These are phyloP conservation scores for Fusarium sp. DNA, from an alignment of 2,329 filamentous ascomycete species.

Conservation along the genomic window DNA sequence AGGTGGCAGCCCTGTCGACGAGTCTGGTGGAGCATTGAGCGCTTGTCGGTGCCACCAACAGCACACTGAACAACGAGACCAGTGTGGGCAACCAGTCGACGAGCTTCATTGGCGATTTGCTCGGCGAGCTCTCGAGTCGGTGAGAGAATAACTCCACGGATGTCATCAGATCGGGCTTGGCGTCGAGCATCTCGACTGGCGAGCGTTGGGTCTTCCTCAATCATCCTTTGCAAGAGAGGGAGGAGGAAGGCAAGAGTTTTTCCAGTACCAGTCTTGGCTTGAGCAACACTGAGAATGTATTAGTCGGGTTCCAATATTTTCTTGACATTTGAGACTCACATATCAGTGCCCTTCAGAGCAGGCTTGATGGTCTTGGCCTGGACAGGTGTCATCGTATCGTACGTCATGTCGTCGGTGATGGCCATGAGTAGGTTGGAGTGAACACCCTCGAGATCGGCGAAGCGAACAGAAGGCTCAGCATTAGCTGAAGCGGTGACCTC, in stretches of 20 bases:
- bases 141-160: conserved; percentile 79
- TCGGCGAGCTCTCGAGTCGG: conserved; percentile 85
- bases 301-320: conserved; percentile 21
- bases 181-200: conserved; percentile 58
- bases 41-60: conserved; percentile 92
- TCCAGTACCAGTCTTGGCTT: conserved; percentile 96
- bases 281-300: conserved; percentile 72
- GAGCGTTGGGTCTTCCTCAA: conserved; percentile 73
- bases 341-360: conserved; percentile 82
- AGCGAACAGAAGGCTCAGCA: conserved; percentile 54
- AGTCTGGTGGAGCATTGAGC: conserved; percentile 74
- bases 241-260: conserved; percentile 96
- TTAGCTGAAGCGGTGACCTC: conserved; percentile 21
- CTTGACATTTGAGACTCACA: conserved; percentile 69
- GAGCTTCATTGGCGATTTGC: conserved; percentile 85
- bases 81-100: conserved; percentile 73
- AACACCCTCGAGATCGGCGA: conserved; percentile 66
- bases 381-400: conserved; percentile 92
- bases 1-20: conserved; percentile 85
- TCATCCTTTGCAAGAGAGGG: conserved; percentile 84
- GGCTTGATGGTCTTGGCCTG: conserved; percentile 86
- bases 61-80: conserved; percentile 78
- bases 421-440: conserved; percentile 74
- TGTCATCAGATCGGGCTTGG: conserved; percentile 65
- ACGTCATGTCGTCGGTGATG: conserved; percentile 79